These are phyloP conservation scores for Cutaneotrichosporon spelunceum DNA, from an alignment of 1,284 basidiomycete genomes.

Conservation along the genomic window DNA sequence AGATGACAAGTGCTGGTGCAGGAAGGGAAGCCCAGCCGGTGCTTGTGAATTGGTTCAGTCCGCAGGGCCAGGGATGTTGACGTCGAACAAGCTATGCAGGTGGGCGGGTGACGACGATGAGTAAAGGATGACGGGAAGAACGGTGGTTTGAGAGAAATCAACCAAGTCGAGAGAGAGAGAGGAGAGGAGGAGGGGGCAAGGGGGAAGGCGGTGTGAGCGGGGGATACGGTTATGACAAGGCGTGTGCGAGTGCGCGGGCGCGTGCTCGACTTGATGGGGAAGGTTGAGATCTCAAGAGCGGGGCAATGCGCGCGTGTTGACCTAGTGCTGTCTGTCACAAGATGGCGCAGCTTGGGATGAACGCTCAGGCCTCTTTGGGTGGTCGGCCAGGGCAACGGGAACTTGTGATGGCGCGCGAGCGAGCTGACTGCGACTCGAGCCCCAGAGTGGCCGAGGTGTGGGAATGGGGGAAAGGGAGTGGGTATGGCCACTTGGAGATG, in stretches of 20 bases:
- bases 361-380: not conserved
- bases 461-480: not conserved
- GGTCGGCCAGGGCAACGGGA: not conserved
- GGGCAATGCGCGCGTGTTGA: not conserved
- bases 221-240: not conserved
- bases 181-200: not conserved
- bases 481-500: not conserved
- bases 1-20: too few relatives aligned
- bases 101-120: not conserved
- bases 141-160: not conserved
- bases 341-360: not conserved
- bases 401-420: not conserved
- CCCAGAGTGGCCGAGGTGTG: not conserved
- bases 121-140: not conserved
- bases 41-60: not conserved
- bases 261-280: not conserved
- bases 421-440: not conserved
- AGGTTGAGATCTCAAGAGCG: not conserved
- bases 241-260: not conserved
- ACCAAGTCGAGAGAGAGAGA: not conserved
- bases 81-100: constrained; percentile 1
- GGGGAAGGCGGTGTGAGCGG: not conserved
- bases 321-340: not conserved
- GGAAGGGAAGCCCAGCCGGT: not conserved
- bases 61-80: not conserved